Percentiles rank a stretch among this genome's conserved stretches.
Conservation (phyloP, 179 eudicot species). For the Drosera spatulata region DNA sequence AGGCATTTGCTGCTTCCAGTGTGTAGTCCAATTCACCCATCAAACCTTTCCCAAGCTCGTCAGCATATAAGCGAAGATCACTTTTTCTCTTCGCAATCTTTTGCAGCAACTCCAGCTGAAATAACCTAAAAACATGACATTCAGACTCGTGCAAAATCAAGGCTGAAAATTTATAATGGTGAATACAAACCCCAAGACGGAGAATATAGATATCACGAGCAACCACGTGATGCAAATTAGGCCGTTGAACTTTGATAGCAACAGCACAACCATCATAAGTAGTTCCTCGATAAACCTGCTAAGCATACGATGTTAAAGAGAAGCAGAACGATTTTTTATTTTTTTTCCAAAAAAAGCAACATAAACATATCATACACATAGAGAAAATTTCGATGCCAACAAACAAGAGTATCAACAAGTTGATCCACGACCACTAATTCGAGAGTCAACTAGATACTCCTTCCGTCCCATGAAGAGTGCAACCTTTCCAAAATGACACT, state of each 20-base stretch:
- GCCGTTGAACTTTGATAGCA: slow-evolving; percentile 98
- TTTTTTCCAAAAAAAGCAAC: too few species aligned
- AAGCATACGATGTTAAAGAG: neutral
- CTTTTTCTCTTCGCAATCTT: slow-evolving; percentile 70
- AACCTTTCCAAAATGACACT: too few species aligned
- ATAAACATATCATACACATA: too few species aligned
- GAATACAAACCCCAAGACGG: slow-evolving; percentile 84
- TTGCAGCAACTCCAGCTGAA: slow-evolving; percentile 72
- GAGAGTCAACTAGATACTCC: too few species aligned
- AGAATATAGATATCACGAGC: slow-evolving; percentile 85
- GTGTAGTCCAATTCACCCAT: slow-evolving; percentile 94
- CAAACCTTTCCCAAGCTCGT: slow-evolving; percentile 95
- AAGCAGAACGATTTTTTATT: neutral
- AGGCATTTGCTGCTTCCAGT: slow-evolving; percentile 86
- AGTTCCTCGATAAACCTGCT: slow-evolving; percentile 70
- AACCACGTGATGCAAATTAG: slow-evolving; percentile 69
- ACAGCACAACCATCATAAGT: slow-evolving; percentile 72
- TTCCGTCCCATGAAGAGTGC: too few species aligned
- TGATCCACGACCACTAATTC: too few species aligned
- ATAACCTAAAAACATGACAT: slow-evolving; percentile 23
- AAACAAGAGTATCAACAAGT: too few species aligned
- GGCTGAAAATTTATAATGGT: slow-evolving; percentile 6
- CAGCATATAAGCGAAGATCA: slow-evolving; percentile 88
- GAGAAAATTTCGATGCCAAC: too few species aligned
- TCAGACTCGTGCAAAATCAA: slow-evolving; percentile 14